Evolutionary conservation across 805 yeast genomes (phyloP).

Genomic region (Soucietia sequanensis): DNA sequence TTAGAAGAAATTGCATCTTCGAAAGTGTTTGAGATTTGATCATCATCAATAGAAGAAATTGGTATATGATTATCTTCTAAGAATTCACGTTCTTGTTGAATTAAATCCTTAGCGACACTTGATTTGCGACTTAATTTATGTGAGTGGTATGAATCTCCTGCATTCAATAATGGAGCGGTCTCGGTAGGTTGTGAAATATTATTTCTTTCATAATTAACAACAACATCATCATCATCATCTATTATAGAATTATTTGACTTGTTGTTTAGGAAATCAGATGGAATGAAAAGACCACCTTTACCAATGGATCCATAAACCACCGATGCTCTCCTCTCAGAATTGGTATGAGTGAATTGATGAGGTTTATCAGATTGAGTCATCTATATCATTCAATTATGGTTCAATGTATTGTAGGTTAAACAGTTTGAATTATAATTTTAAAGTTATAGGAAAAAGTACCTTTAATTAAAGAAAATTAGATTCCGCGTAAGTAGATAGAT

Average conservation of each 20-base stretch:
- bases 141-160: not conserved
- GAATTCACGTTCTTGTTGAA: conserved; percentile 37
- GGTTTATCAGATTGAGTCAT: too few relatives aligned
- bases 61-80: conserved; percentile 27
- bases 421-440: too few relatives aligned
- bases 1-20: conserved; percentile 32
- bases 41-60: conserved; percentile 22
- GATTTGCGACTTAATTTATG: conserved; percentile 14
- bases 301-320: conserved; percentile 52
- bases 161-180: conserved; percentile 4
- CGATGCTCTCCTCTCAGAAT: conserved; percentile 49
- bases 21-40: conserved; percentile 29
- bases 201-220: too few relatives aligned
- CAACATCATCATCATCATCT: conserved; percentile 2
- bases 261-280: conserved; percentile 42
- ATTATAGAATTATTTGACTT: conserved; percentile 1
- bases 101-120: conserved; percentile 24
- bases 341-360: conserved; percentile 38
- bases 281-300: conserved; percentile 51
- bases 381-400: too few relatives aligned
- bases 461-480: too few relatives aligned
- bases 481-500: too few relatives aligned
- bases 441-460: too few relatives aligned
- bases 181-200: conserved; percentile 3
- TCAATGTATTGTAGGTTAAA: too few relatives aligned